These are phyloP conservation scores for Penicillium cataractarum DNA, from an alignment of 495 filamentous ascomycete genomes.

Conservation along the genomic window DNA sequence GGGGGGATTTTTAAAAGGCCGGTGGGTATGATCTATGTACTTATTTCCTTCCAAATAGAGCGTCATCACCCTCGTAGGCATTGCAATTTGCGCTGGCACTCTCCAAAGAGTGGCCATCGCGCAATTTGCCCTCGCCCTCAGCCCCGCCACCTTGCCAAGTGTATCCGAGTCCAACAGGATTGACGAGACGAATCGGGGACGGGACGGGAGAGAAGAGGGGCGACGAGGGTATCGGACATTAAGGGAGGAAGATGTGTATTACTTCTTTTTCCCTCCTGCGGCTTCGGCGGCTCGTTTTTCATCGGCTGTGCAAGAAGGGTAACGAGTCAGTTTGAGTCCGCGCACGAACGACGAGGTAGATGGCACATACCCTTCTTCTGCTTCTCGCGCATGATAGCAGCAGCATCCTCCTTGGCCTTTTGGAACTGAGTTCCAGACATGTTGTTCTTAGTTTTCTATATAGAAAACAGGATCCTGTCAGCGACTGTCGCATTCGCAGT, in stretches of 20 bases:
- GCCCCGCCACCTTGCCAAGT: not conserved
- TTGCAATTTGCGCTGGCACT: not conserved
- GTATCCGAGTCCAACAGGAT: not conserved
- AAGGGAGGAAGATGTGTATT: conserved; percentile 5
- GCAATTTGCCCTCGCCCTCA: conserved; percentile 3
- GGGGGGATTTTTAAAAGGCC: not conserved
- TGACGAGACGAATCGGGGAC: not conserved
- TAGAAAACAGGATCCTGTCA: not conserved
- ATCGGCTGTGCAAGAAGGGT: conserved; percentile 28
- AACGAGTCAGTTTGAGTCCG: conserved; percentile 9
- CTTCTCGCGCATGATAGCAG: conserved; percentile 88
- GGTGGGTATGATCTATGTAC: conserved; percentile 5
- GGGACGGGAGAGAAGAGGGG: not conserved
- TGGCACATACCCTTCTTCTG: conserved; percentile 71
- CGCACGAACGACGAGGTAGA: not conserved
- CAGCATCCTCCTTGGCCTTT: conserved; percentile 73
- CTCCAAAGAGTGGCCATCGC: not conserved
- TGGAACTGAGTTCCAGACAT: conserved; percentile 68
- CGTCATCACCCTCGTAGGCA: not conserved
- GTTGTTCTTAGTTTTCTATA: conserved; percentile 66
- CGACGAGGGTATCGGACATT: not conserved
- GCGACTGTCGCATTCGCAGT: conserved; percentile 2
- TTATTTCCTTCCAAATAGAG: not conserved
- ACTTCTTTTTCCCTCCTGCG: conserved; percentile 33
- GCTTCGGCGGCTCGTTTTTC: conserved; percentile 35